Evolutionary conservation across 345 rosid genomes (phyloP).

Genomic region (Salix suchowensis): DNA sequence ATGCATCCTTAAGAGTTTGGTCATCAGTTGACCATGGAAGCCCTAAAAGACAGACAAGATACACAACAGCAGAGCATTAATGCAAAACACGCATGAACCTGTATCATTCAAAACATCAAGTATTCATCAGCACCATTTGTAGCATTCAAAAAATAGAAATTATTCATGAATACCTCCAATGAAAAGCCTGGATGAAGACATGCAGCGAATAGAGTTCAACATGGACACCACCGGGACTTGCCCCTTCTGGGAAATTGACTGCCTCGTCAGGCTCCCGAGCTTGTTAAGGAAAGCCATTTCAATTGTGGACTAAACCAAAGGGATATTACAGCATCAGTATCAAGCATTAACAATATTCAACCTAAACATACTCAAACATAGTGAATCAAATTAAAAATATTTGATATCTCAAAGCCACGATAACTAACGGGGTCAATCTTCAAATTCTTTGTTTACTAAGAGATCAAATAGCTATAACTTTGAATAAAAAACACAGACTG

Average conservation of each 20-base stretch:
- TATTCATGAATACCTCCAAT: conserved; percentile 48
- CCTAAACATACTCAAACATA: background rate
- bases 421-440: background rate
- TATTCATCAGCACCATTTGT: too few species aligned
- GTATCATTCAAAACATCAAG: too few species aligned
- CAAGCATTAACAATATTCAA: background rate
- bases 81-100: background rate
- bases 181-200: conserved; percentile 59
- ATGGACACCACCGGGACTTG: conserved; percentile 42
- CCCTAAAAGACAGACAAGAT: conserved; percentile 9
- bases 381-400: too few species aligned
- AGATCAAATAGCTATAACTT: background rate
- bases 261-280: too few species aligned
- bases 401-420: background rate
- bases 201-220: conserved; percentile 52
- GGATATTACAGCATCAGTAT: background rate
- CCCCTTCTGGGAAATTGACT: conserved; percentile 30
- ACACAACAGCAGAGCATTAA: background rate
- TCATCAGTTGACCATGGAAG: conserved; percentile 36
- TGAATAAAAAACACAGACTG: background rate
- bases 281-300: background rate
- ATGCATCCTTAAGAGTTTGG: conserved; percentile 38
- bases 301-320: background rate
- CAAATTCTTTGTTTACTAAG: background rate
- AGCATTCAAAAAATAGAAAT: background rate